phyloP scores from a whole-genome alignment of 129 eudicot species.

The Gnaphalium uliginosum region DNA sequence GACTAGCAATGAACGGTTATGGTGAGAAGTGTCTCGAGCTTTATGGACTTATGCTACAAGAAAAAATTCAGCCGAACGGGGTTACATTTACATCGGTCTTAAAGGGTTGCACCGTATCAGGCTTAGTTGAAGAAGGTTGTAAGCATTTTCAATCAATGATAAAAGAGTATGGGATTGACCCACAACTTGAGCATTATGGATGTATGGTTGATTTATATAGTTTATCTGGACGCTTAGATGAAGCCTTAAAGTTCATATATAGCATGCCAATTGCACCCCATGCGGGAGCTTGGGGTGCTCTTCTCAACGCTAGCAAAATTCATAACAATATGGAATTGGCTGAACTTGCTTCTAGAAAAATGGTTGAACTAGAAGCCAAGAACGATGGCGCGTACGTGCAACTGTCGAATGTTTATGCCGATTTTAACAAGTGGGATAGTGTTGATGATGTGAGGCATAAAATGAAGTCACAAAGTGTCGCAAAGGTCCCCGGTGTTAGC shows the following conservation, averaged over 20 bases:
- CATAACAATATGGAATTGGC: conserved; percentile 39
- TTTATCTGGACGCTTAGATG: conserved; percentile 44
- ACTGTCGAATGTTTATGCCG: conserved; percentile 49
- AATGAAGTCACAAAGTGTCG: conserved; percentile 37
- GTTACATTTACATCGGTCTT: conserved; percentile 44
- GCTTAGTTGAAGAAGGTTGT: conserved; percentile 45
- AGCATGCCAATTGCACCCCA: conserved; percentile 45
- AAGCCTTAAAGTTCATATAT: conserved; percentile 42
- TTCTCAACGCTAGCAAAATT: conserved; percentile 46
- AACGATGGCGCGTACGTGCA: conserved; percentile 45
- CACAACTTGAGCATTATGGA: conserved; percentile 44
- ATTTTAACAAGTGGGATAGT: conserved; percentile 47
- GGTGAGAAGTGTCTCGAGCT: conserved; percentile 39
- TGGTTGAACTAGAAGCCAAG: conserved; percentile 34
- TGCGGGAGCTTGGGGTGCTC: conserved; percentile 47
- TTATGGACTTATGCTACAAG: conserved; percentile 17
- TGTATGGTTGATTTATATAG: conserved; percentile 55
- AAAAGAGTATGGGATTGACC: conserved; percentile 31
- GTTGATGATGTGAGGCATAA: conserved; percentile 35
- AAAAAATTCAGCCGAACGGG: conserved; percentile 37
- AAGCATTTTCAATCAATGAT: conserved; percentile 41
- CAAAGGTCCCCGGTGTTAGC: conserved; percentile 46
- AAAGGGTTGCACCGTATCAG: conserved; percentile 45
- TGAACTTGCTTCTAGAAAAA: conserved; percentile 43
- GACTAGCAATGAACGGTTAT: conserved; percentile 51